Evolutionary conservation across 78 protist genomes (phyloP), one percentile per base, ranked within the genome.

Genomic region (Tieghemostelium lacteum): DNA sequence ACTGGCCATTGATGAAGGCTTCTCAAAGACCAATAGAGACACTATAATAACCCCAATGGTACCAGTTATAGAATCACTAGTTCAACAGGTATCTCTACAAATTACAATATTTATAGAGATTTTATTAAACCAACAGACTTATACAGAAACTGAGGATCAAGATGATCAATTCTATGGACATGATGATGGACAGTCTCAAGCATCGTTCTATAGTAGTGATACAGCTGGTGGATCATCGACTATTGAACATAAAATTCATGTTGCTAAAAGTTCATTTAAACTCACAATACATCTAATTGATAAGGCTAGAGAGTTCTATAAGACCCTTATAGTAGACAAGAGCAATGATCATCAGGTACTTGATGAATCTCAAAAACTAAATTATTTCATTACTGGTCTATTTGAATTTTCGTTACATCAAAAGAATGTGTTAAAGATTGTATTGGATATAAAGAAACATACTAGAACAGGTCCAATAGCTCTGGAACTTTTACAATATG

Each of bases 51-150:
- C 22, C 20, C 78, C 78, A 6, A 39, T 72, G 40, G 2, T 72
- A 39, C 78, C 78, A 50, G 49, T 72, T 28, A 14, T 72, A 7
- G 64, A 72, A 22, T 72, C 78, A 6, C 49, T 72, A 26, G 33
- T 55, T 22, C 64, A 72, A 33, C 64, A 72, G 20, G 64, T 72
- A 2, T 72, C 29, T 49, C 78, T 72, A 24, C 78, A 72, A 42
- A 28, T 72, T 72, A 63, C 64, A 14, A 6, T 72, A 1, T 49
- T 72, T 39, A 72, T 72, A 3, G 54, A 72, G 20, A 72, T 72
- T 34, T 49, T 72, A 20, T 29, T 33, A 31, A 16, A 33, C 3
- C 19, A 31, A 7, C 17, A 64, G 10, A 45, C 6, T 14, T 45
- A 45, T 45, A n/a, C n/a, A n/a, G n/a, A n/a, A n/a, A 10, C 6